A percentile compares a stretch with the other conserved stretches of the same genome.
These are phyloP conservation scores for Nymphaea thermarum DNA, from an alignment of 164 flowering plant genomes.

Conservation along the genomic window DNA sequence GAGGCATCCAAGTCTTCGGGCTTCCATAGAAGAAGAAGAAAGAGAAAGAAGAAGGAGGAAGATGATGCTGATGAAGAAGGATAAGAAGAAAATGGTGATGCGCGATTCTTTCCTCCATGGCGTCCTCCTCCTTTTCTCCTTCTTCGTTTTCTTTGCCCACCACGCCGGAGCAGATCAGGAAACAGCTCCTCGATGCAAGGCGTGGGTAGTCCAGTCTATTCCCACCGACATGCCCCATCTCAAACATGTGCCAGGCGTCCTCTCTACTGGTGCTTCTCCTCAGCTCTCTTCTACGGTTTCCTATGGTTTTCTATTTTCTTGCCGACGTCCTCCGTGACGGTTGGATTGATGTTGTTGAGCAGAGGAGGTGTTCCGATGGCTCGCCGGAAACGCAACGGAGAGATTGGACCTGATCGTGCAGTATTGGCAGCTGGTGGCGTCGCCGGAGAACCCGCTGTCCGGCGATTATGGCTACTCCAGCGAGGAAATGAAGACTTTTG, in stretches of 20 bases:
- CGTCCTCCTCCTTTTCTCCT: too few relatives aligned
- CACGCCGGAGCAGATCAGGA: too few relatives aligned
- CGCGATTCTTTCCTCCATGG: too few relatives aligned
- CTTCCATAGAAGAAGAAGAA: too few relatives aligned
- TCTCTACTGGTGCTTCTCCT: slow-evolving; percentile 48
- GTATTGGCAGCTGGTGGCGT: slow-evolving; percentile 73
- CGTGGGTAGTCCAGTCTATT: slow-evolving; percentile 90
- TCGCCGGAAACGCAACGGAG: slow-evolving; percentile 66
- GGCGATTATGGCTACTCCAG: slow-evolving; percentile 87
- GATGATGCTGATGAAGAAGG: too few relatives aligned
- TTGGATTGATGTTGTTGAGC: neutral
- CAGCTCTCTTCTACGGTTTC: neutral
- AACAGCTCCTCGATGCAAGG: slow-evolving; percentile 36
- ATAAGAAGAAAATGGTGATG: too few relatives aligned
- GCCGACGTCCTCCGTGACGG: neutral
- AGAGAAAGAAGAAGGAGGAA: too few relatives aligned
- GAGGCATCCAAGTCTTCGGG: too few relatives aligned
- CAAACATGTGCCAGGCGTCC: slow-evolving; percentile 59
- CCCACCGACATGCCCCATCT: slow-evolving; percentile 88
- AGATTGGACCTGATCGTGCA: slow-evolving; percentile 72
- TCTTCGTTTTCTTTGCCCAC: too few relatives aligned
- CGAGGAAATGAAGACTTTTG: slow-evolving; percentile 51
- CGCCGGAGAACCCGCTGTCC: slow-evolving; percentile 56
- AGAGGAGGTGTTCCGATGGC: slow-evolving; percentile 58
- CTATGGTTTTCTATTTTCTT: neutral